Evolutionary conservation across 805 yeast genomes (phyloP), one percentile per base, ranked within the genome.

Genomic region (Kluyveromyces starmeri): DNA sequence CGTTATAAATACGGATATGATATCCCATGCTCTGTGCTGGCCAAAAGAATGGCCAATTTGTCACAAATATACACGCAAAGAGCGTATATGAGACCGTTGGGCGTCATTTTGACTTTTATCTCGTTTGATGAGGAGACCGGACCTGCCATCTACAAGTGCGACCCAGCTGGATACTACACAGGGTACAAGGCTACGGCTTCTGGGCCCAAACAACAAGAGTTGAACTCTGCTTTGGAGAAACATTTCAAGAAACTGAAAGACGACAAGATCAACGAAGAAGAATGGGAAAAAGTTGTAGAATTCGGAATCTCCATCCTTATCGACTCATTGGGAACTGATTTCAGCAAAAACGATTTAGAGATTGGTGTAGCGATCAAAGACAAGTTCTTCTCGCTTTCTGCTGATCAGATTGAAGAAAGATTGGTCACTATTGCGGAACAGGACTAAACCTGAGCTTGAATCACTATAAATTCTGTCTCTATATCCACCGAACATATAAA

Each of bases 41-140:
- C 96, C 26, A 89, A 89, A 65, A 73, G 96, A 58, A 80, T 92
- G 83, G 97, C 97, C 37, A 92, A 92, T 58, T 65, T 86, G 54
- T 82, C 95, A 32, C 98, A 92, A 67, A 75, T 92, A 43, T 92
- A 86, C 61, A 92, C 98, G 27, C 98, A 92, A 64, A 73, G 96
- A 55, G 97, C 97, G 8, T 89, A 89, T 61, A 92, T 92, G 97
- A 77, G 98, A 62, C 98, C 98, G 17, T 68, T 86, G 46, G 98
- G 98, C 24, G 96, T 89, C 40, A 84, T 95, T 19, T 70, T 86
- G 53, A 85, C 96, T 17, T 80, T 89, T 51, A 71, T 86, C 39
- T 75, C 94, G 28, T 78, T 83, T 38, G 96, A 86, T 59, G 96
- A 85, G 53, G 94, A 80, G 61, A 59, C 66, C 35, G 98, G 97